phyloP scores from a whole-genome alignment of 495 filamentous ascomycete species.

The Oidiodendron maius region DNA sequence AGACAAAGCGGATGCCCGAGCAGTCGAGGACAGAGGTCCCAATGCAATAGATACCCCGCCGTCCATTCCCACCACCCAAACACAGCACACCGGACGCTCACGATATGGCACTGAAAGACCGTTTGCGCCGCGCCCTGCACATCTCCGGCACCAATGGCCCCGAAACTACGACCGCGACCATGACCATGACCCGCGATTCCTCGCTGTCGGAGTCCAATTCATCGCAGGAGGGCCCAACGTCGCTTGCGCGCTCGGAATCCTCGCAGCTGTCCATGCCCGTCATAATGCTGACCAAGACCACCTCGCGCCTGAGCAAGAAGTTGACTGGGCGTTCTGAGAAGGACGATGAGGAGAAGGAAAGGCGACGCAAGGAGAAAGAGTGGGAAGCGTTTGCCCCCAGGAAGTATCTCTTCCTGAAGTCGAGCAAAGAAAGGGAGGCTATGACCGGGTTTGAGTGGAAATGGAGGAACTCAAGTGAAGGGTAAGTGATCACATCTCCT shows the following conservation, averaged over 20 bases:
- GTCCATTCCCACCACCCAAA: neutral
- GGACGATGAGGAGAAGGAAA: neutral
- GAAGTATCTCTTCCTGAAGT: neutral
- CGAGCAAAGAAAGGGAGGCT: neutral
- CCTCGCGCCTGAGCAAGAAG: neutral
- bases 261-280: neutral
- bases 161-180: neutral
- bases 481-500: neutral
- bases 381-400: neutral
- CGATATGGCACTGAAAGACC: conserved; percentile 8
- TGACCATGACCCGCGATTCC: neutral
- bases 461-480: neutral
- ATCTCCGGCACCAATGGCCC: neutral
- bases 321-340: neutral
- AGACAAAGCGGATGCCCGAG: too few species aligned
- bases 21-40: too few species aligned
- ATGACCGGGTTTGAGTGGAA: neutral
- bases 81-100: neutral
- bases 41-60: neutral
- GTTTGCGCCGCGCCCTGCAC: conserved; percentile 3
- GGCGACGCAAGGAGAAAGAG: neutral
- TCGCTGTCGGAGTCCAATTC: neutral
- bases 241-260: neutral
- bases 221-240: neutral
- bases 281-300: conserved; percentile 2